Evolutionary conservation across 805 yeast species (phyloP).

Genomic region (Starmerella stellata): DNA sequence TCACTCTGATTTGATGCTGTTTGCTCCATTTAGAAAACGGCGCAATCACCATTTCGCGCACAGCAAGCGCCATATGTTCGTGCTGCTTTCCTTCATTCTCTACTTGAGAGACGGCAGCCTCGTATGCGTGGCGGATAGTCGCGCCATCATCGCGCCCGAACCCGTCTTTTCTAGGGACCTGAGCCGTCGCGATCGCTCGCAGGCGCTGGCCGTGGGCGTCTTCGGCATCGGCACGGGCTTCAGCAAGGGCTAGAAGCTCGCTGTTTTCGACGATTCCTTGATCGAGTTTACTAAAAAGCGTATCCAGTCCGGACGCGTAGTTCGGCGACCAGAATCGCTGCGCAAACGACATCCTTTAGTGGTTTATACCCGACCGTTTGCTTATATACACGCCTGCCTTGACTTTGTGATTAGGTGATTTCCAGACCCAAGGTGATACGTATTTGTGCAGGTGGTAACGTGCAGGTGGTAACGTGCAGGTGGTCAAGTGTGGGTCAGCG

Average conservation of each 20-base stretch:
- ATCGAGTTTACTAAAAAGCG: conserved; percentile 24
- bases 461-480: too few relatives aligned
- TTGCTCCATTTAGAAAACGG: conserved; percentile 63
- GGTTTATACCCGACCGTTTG: too few relatives aligned
- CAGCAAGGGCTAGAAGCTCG: conserved; percentile 46
- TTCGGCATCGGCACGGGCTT: conserved; percentile 57
- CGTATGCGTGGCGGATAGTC: conserved; percentile 43
- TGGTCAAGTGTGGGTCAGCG: too few relatives aligned
- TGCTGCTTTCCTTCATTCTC: conserved; percentile 41
- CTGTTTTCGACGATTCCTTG: conserved; percentile 54
- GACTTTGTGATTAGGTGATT: too few relatives aligned
- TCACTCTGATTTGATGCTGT: conserved; percentile 52
- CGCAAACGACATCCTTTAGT: conserved; percentile 12
- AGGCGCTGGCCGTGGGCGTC: conserved; percentile 43
- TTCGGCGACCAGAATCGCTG: conserved; percentile 18
- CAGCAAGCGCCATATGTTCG: conserved; percentile 41
- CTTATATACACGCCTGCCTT: too few relatives aligned
- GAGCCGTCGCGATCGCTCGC: conserved; percentile 24
- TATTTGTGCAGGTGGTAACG: too few relatives aligned
- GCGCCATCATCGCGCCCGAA: conserved; percentile 44
- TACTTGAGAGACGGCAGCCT: conserved; percentile 38
- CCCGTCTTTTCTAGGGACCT: conserved; percentile 27
- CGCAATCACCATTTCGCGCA: conserved; percentile 39
- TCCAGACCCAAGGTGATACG: too few relatives aligned
- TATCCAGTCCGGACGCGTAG: conserved; percentile 21